A percentile compares a stretch with the other conserved stretches of the same genome.
phyloP scores from a whole-genome alignment of 148 eudicot species.

The Rheum nobile region DNA sequence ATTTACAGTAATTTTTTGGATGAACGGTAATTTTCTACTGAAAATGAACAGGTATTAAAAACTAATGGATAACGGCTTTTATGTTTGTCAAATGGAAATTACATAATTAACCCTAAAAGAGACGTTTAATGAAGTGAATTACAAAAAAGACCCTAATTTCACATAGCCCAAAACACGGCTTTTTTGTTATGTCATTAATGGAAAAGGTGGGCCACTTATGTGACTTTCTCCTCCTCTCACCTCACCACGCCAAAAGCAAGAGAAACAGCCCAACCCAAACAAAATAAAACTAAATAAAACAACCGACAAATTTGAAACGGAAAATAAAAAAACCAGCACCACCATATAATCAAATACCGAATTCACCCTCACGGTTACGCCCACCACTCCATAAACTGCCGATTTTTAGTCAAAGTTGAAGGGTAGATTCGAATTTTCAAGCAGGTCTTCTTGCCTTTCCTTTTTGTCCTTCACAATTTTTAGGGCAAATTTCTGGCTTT shows the following conservation, averaged over 20 bases:
- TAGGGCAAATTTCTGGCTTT: background rate
- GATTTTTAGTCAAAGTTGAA: background rate
- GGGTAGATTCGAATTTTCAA: background rate
- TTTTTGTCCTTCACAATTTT: background rate
- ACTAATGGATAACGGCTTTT: background rate
- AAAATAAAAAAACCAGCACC: background rate
- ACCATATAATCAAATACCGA: background rate
- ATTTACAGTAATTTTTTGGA: too few relatives aligned
- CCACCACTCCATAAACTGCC: background rate
- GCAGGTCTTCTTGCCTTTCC: background rate
- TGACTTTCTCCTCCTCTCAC: conserved; percentile 1
- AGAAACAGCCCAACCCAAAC: background rate
- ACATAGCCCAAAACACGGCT: background rate
- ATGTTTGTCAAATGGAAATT: background rate
- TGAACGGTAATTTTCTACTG: too few relatives aligned
- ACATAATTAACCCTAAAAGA: background rate
- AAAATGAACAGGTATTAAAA: too few relatives aligned
- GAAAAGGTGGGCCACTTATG: background rate
- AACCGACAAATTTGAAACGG: background rate
- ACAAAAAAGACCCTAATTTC: background rate
- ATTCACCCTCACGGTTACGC: background rate
- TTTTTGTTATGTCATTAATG: background rate
- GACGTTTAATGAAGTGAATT: background rate
- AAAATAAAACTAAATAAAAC: background rate
- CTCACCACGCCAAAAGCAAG: conserved; percentile 1